These are phyloP conservation scores for Suillus clintonianus DNA, from an alignment of 768 basidiomycete species.

Conservation along the genomic window DNA sequence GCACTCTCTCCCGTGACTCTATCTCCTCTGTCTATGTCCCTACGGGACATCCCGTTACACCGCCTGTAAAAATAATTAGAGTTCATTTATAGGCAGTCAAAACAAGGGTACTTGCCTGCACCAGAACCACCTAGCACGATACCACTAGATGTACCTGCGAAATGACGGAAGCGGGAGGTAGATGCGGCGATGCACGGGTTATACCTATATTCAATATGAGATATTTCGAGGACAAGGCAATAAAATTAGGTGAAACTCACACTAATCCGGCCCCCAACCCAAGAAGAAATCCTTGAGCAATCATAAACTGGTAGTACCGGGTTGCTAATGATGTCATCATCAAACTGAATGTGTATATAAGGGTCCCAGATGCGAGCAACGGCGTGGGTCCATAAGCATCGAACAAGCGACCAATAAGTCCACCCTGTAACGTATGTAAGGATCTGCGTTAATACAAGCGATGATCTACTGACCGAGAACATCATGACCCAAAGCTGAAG, in stretches of 20 bases:
- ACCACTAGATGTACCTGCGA: neutral
- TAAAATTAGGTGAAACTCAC: neutral
- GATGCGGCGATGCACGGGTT: neutral
- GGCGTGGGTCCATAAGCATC: conserved; percentile 54
- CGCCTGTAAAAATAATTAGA: neutral
- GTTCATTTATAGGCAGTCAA: neutral
- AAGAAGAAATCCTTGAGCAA: conserved; percentile 5
- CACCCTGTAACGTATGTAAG: conserved; percentile 40
- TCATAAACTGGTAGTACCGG: conserved; percentile 6
- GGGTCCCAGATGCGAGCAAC: conserved; percentile 50
- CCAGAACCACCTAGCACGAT: neutral
- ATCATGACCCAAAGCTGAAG: conserved; percentile 64
- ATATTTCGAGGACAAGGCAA: neutral
- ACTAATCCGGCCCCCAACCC: conserved; percentile 1
- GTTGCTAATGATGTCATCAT: conserved; percentile 54
- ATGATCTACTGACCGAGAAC: conserved; percentile 48
- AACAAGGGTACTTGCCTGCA: conserved; percentile 7
- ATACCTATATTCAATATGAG: conserved; percentile 1
- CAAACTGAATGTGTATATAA: conserved; percentile 46
- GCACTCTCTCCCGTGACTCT: too few species aligned
- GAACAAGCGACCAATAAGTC: conserved; percentile 53
- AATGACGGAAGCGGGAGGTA: neutral
- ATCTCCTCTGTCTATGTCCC: too few species aligned
- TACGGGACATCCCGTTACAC: too few species aligned
- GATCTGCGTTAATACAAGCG: conserved; percentile 9